phyloP scores from a whole-genome alignment of 129 eudicot genomes.

The Lactuca saligna region DNA sequence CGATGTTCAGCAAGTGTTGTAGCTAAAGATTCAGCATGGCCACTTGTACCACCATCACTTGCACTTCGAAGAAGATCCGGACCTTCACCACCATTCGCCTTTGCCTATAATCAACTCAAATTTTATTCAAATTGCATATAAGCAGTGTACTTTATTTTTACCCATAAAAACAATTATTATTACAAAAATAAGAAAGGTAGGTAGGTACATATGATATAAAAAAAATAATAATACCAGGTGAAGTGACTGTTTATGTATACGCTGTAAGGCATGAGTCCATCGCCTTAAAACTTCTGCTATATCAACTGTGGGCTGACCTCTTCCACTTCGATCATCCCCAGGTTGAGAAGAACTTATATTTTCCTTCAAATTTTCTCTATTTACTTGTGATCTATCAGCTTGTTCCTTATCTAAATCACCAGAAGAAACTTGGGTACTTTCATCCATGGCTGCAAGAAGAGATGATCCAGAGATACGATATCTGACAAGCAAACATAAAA shows the following conservation, averaged over 20 bases:
- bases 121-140: neutral
- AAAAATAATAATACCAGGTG: slow-evolving; percentile 52
- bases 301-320: slow-evolving; percentile 95
- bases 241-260: slow-evolving; percentile 95
- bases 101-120: slow-evolving; percentile 53
- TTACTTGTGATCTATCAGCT: slow-evolving; percentile 56
- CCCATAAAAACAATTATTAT: neutral
- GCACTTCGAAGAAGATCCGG: slow-evolving; percentile 85
- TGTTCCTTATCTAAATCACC: slow-evolving; percentile 52
- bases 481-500: slow-evolving; percentile 42
- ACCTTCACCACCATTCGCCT: slow-evolving; percentile 97
- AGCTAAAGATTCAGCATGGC: slow-evolving; percentile 93
- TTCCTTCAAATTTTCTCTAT: slow-evolving; percentile 41
- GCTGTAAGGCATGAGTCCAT: slow-evolving; percentile 99
- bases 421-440: slow-evolving; percentile 57
- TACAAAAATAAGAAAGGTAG: neutral
- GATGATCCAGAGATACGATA: slow-evolving; percentile 98
- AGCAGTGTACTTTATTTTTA: too few relatives aligned
- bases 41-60: slow-evolving; percentile 73
- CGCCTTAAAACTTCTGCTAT: slow-evolving; percentile 93
- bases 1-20: slow-evolving; percentile 94
- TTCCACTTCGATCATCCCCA: slow-evolving; percentile 68
- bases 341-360: slow-evolving; percentile 39
- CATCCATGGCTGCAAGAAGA: slow-evolving; percentile 95
- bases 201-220: neutral